These are phyloP conservation scores for Botrytis squamosa DNA, from an alignment of 2,329 filamentous ascomycete species.

Conservation along the genomic window DNA sequence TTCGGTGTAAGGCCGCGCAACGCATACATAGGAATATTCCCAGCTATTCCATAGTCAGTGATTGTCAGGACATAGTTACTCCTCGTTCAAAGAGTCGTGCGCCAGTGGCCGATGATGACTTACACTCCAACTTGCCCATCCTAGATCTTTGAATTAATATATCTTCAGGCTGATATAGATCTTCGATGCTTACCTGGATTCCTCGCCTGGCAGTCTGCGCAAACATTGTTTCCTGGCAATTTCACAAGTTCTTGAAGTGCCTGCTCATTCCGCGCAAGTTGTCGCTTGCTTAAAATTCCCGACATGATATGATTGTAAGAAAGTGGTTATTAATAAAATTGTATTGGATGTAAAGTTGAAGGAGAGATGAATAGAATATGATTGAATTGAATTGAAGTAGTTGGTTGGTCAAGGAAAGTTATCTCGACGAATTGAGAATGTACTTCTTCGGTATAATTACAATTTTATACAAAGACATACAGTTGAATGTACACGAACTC, in stretches of 20 bases:
- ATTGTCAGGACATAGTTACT: slow-evolving; percentile 23
- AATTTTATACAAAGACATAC: slow-evolving; percentile 31
- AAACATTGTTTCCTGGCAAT: slow-evolving; percentile 85
- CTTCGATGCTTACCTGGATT: slow-evolving; percentile 74
- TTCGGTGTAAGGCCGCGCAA: slow-evolving; percentile 91
- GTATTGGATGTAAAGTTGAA: background rate
- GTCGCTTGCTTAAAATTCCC: slow-evolving; percentile 81
- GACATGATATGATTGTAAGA: slow-evolving; percentile 69
- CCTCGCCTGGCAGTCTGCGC: slow-evolving; percentile 86
- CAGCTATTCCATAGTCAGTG: slow-evolving; percentile 55
- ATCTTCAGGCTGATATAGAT: background rate
- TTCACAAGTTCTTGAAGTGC: slow-evolving; percentile 85
- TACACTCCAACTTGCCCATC: slow-evolving; percentile 42
- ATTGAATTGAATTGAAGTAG: background rate
- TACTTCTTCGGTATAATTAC: slow-evolving; percentile 25
- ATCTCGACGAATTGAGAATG: slow-evolving; percentile 9
- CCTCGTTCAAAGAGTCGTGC: background rate
- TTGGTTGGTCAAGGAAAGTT: slow-evolving; percentile 9
- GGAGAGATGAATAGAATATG: background rate
- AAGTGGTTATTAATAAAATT: slow-evolving; percentile 19
- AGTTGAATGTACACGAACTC: slow-evolving; percentile 28
- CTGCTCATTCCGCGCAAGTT: slow-evolving; percentile 96
- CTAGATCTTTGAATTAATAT: slow-evolving; percentile 24
- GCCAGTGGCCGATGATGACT: slow-evolving; percentile 25
- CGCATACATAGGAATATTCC: slow-evolving; percentile 98